phyloP scores from a whole-genome alignment of 2,329 filamentous ascomycete genomes.

The Xylaria sp. region DNA sequence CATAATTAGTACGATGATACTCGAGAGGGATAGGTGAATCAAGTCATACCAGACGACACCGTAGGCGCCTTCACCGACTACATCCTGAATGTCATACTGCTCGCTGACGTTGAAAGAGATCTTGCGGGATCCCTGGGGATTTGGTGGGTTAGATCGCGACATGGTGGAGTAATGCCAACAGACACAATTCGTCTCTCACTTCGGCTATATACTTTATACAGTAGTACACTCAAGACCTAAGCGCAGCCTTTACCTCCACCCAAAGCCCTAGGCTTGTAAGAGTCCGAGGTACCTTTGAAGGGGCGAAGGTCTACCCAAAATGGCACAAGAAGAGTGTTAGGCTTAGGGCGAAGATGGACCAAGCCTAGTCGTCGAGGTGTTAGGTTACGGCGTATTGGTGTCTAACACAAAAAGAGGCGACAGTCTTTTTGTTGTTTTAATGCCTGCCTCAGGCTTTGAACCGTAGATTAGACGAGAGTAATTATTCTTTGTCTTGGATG shows the following conservation, averaged over 20 bases:
- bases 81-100: conserved; percentile 99
- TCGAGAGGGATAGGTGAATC: not conserved
- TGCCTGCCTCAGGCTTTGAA: conserved; percentile 33
- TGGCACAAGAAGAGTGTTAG: conserved; percentile 7
- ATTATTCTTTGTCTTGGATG: conserved; percentile 42
- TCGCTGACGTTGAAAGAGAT: conserved; percentile 99
- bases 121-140: conserved; percentile 78
- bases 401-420: conserved; percentile 15
- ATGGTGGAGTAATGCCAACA: conserved; percentile 49
- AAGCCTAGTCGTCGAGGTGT: not conserved
- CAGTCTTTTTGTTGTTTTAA: conserved; percentile 16
- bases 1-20: conserved; percentile 25
- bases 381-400: not conserved
- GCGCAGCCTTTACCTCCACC: conserved; percentile 22
- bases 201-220: conserved; percentile 14
- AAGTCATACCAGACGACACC: conserved; percentile 91
- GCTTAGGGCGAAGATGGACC: conserved; percentile 12
- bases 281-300: conserved; percentile 3
- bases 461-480: conserved; percentile 18
- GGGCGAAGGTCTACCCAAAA: conserved; percentile 3
- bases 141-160: conserved; percentile 67
- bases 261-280: conserved; percentile 10
- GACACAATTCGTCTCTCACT: conserved; percentile 8
- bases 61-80: conserved; percentile 97
- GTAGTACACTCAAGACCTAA: conserved; percentile 4